Percentiles rank a stretch among this genome's conserved stretches.
Evolutionary conservation across 2,329 filamentous ascomycete species (phyloP).

Genomic region (Sporothrix protearum): DNA sequence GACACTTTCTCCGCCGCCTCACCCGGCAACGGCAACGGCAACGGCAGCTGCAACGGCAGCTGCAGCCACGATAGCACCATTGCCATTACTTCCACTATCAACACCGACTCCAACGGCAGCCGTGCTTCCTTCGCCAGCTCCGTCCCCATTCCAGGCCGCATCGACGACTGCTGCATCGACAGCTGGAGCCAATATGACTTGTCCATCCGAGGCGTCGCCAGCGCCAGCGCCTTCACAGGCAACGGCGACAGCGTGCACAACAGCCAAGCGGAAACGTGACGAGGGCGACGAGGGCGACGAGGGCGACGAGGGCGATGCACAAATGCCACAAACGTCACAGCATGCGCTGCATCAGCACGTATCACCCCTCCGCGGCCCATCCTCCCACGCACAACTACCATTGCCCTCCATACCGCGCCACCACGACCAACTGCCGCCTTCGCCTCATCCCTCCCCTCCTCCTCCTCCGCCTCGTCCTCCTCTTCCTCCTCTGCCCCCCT

Average conservation of each 20-base stretch:
- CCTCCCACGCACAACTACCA: neutral
- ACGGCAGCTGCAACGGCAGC: neutral
- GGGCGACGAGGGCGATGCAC: neutral
- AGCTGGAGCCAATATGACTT: neutral
- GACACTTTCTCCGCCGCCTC: neutral
- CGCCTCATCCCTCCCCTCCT: neutral
- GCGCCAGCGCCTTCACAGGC: neutral
- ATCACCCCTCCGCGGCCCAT: neutral
- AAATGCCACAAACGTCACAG: neutral
- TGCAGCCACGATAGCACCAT: neutral
- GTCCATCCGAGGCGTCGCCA: neutral
- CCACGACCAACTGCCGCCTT: neutral
- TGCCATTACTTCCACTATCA: neutral
- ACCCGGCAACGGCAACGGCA: neutral
- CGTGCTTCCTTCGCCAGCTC: neutral
- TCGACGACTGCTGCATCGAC: neutral
- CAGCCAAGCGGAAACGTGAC: constrained; percentile 19
- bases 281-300: neutral
- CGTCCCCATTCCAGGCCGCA: neutral
- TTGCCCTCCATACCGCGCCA: neutral
- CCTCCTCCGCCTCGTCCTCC: neutral
- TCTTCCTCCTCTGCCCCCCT: neutral
- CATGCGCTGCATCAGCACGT: neutral
- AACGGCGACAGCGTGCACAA: neutral
- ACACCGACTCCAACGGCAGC: neutral